Evolutionary conservation across 306 rosid species (phyloP), one percentile per base, ranked within the genome.

Genomic region (Prunus campanulata): DNA sequence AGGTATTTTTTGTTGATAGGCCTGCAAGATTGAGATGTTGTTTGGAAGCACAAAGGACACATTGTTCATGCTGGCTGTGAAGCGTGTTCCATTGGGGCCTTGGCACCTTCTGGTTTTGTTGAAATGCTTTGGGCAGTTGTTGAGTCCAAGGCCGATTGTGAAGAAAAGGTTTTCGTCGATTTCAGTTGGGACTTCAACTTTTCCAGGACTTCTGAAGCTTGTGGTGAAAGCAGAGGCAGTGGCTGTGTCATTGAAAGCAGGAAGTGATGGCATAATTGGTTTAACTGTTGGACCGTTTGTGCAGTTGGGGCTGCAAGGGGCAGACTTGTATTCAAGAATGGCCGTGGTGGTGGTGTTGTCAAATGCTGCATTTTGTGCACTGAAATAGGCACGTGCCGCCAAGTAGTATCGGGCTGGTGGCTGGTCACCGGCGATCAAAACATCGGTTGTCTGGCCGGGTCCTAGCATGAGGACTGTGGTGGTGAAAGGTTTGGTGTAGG

Each of bases 361-460:
- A 32, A 95, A 92, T 0, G 92, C 39, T 0, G 92, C 99, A 24
- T 87, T 88, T 77, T 87, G 94, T 2, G 99, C 92, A 0, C 92
- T 89, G 56, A 82, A 88, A 55, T 95, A 95, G 0, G 98, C 96
- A 8, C 89, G 86, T 7, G 93, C 96, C 0, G 99, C 99, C 25
- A 89, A 18, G 90, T 95, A 95, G 80, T 92, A 95, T 1, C 85
- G 84, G 19, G 91, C 57, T 0, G 91, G 89, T 4, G 85, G 87
- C 47, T 92, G 96, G 86, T 95, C 78, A 3, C 88, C 99, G 54
- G 83, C 74, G 86, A 95, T 78, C 59, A 95, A 76, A 5, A 95
- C 98, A 51, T 95, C 99, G 9, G 98, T 95, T 81, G 99, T 95
- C 76, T 95, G 99, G 1, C 99, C 99, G 0, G 99, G 99, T 9